Percentiles rank a stretch among this genome's conserved stretches.
phyloP scores from a whole-genome alignment of 495 filamentous ascomycete genomes.

The Penicillium argentinense region DNA sequence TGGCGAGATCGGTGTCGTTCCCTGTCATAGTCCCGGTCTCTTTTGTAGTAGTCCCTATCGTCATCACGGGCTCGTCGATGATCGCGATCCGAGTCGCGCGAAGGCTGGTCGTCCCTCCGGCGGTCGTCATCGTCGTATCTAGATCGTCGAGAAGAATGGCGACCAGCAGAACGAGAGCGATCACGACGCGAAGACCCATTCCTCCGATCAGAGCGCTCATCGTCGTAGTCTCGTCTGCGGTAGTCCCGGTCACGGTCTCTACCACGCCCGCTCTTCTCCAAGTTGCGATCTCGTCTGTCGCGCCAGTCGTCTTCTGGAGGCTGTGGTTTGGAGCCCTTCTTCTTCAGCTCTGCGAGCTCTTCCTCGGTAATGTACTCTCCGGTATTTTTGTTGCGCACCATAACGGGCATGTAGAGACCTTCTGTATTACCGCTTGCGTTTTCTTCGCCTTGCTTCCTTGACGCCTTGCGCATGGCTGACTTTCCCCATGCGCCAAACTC shows the following conservation, averaged over 20 bases:
- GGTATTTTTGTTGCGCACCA: constrained; percentile 64
- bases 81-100: constrained; percentile 33
- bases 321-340: constrained; percentile 36
- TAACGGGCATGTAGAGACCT: constrained; percentile 64
- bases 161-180: constrained; percentile 35
- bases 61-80: constrained; percentile 28
- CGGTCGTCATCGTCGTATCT: constrained; percentile 30
- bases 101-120: constrained; percentile 32
- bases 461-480: constrained; percentile 57
- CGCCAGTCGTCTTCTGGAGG: constrained; percentile 47
- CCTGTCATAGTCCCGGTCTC: constrained; percentile 35
- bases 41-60: constrained; percentile 29
- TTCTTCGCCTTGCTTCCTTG: constrained; percentile 46
- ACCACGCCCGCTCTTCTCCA: constrained; percentile 49
- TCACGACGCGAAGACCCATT: constrained; percentile 37
- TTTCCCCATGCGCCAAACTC: constrained; percentile 77
- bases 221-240: constrained; percentile 31
- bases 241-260: constrained; percentile 34
- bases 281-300: constrained; percentile 48
- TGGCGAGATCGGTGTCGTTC: constrained; percentile 23
- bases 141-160: constrained; percentile 33
- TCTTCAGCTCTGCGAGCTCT: constrained; percentile 53
- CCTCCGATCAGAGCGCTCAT: constrained; percentile 29
- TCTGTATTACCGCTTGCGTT: constrained; percentile 40
- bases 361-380: constrained; percentile 66